These are phyloP conservation scores for Fusarium staphyleae DNA, from an alignment of 2,329 filamentous ascomycete genomes.

Conservation along the genomic window DNA sequence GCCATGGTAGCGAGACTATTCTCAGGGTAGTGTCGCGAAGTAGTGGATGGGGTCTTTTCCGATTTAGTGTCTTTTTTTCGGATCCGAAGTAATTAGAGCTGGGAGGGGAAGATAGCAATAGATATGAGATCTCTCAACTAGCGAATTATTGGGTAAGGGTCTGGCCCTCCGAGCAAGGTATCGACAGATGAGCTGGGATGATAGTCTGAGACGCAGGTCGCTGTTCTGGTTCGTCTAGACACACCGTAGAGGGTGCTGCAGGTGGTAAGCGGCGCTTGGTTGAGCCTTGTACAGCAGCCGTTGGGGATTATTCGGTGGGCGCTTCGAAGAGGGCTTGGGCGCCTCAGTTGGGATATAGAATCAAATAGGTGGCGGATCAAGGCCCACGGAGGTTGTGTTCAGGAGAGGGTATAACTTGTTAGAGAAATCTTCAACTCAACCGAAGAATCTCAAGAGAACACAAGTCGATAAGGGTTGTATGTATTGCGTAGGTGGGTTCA, in stretches of 20 bases:
- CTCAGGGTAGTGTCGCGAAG: neutral
- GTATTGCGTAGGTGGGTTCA: constrained; percentile 8
- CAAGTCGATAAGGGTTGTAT: constrained; percentile 12
- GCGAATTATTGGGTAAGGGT: constrained; percentile 12
- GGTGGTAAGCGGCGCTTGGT: constrained; percentile 1
- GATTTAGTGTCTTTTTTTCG: constrained; percentile 1
- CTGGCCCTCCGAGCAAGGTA: neutral
- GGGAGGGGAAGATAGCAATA: neutral
- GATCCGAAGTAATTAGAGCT: constrained; percentile 6
- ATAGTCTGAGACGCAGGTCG: constrained; percentile 9
- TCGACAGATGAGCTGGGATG: neutral
- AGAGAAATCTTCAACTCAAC: constrained; percentile 1
- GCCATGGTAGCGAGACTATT: constrained; percentile 40
- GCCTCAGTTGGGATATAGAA: constrained; percentile 4
- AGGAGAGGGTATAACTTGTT: neutral
- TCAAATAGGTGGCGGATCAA: neutral
- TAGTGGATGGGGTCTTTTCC: neutral
- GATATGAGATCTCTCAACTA: constrained; percentile 11
- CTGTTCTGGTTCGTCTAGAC: constrained; percentile 1
- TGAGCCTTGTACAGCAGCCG: constrained; percentile 9
- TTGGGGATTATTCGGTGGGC: constrained; percentile 7
- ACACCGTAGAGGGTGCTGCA: neutral
- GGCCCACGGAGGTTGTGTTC: neutral
- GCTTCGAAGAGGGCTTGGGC: constrained; percentile 7
- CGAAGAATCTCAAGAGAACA: neutral